Conservation (phyloP, 2,329 filamentous ascomycete genomes). For the Plenodomus biglobosus region DNA sequence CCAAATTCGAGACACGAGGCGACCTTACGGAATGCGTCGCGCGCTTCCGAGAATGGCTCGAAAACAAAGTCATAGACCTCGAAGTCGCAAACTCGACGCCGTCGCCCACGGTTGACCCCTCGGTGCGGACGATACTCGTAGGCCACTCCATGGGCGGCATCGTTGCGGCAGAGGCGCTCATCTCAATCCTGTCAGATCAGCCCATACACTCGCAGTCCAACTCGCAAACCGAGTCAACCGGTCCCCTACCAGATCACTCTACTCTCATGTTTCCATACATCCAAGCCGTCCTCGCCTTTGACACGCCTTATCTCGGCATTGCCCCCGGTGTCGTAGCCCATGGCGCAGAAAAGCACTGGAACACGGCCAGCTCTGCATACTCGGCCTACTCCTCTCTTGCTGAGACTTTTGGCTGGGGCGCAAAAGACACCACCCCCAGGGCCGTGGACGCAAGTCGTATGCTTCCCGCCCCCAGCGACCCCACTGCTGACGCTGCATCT, state of each 20-base stretch:
- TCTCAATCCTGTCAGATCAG: constrained; percentile 67
- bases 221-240: constrained; percentile 31
- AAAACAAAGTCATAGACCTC: constrained; percentile 90
- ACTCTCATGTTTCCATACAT: constrained; percentile 90
- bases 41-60: constrained; percentile 78
- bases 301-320: constrained; percentile 88
- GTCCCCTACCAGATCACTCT: constrained; percentile 50
- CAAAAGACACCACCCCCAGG: constrained; percentile 19
- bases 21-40: constrained; percentile 71
- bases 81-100: constrained; percentile 80
- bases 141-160: constrained; percentile 91
- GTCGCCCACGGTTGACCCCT: constrained; percentile 83
- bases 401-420: constrained; percentile 63
- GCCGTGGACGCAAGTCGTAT: constrained; percentile 39
- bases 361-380: constrained; percentile 69
- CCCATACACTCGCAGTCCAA: constrained; percentile 43
- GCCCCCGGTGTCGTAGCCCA: constrained; percentile 81
- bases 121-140: constrained; percentile 76
- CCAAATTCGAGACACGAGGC: constrained; percentile 78
- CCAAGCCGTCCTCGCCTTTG: constrained; percentile 86
- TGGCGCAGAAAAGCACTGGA: constrained; percentile 83
- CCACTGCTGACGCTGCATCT: constrained; percentile 49
- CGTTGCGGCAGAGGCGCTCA: constrained; percentile 83
- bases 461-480: constrained; percentile 42
- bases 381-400: constrained; percentile 66